Evolutionary conservation across 2,329 filamentous ascomycete species (phyloP), one percentile per base, ranked within the genome.

Genomic region (Didymella keratinophila): DNA sequence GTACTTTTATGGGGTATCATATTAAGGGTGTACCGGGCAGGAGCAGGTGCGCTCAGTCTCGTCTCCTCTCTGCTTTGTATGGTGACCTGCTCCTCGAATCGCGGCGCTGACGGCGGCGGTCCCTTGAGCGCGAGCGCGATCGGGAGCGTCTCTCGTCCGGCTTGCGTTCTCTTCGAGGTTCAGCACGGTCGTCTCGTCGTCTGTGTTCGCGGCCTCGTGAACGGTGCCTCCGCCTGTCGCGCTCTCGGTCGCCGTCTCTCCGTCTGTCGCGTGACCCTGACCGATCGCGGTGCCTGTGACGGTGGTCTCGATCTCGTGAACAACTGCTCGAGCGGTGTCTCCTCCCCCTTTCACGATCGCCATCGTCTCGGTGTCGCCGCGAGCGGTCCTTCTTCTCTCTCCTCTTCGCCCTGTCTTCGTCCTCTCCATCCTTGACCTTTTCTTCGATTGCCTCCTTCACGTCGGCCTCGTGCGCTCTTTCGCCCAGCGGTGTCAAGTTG

Each of bases 401-500:
- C 20, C 46, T 64, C 52, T 53, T 62, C 0, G 63, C 55, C 25
- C 44, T 61, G 39, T 66, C 70, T n/a, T 62, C 64, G 7, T 66
- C 60, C 6, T 71, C 71, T 23, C 72, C 78, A 23, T 75, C 80
- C 52, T 75, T 80, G 30, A 73, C 77, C 44, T 79, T 78, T 60
- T 83, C 80, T 54, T 79, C 83, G 37, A 87, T 75, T 8, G 81
- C 83, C 58, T 81, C 82, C 56, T 84, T 80, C n/a, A 87, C 79
- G 58, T 87, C 83, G 3, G 80, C 84, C 27, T 89, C 74, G 37
- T 74, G 84, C 6, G 70, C 72, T 45, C 76, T 78, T 61, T 78
- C 75, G 10, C 74, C 89, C 11, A 96, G 77, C 0, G 90, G 83
- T 20, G 79, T 80, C 68, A 83, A 61, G 61, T 87, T 87, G 46